These are phyloP conservation scores for Penicillium sp. DNA, from an alignment of 2,329 filamentous ascomycete genomes.

Conservation along the genomic window DNA sequence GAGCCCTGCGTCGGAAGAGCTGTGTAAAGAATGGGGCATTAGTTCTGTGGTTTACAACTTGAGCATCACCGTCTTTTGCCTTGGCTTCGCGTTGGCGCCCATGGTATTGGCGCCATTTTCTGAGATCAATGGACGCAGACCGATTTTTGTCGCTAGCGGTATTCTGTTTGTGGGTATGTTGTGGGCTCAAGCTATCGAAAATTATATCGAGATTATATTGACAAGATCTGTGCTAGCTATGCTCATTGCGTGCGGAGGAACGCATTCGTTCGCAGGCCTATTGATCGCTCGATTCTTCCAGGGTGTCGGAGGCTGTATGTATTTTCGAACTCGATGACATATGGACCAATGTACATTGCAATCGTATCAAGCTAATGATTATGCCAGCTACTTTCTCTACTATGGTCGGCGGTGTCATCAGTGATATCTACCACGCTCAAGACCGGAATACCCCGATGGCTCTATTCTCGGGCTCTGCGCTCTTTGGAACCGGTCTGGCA, in stretches of 20 bases:
- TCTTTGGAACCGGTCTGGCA: slow-evolving; percentile 78
- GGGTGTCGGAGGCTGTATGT: slow-evolving; percentile 72
- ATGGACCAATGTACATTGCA: background rate
- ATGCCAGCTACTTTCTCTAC: slow-evolving; percentile 67
- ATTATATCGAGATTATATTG: background rate
- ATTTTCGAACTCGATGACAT: slow-evolving; percentile 13
- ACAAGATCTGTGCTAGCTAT: slow-evolving; percentile 6
- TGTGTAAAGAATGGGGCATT: slow-evolving; percentile 66
- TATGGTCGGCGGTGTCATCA: slow-evolving; percentile 89
- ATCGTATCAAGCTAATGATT: background rate
- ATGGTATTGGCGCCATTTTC: slow-evolving; percentile 88
- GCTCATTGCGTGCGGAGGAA: slow-evolving; percentile 67
- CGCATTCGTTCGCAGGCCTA: slow-evolving; percentile 70
- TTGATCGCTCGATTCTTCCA: slow-evolving; percentile 73
- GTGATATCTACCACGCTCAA: slow-evolving; percentile 77
- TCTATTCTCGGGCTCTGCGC: slow-evolving; percentile 75
- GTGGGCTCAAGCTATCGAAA: too few species aligned
- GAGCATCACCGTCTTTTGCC: slow-evolving; percentile 79
- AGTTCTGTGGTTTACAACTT: slow-evolving; percentile 66
- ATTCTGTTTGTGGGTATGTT: slow-evolving; percentile 62
- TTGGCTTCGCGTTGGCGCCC: slow-evolving; percentile 77
- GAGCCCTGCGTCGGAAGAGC: slow-evolving; percentile 66
- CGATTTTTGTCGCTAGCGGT: slow-evolving; percentile 76
- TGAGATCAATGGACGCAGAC: slow-evolving; percentile 83
- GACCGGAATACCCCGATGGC: slow-evolving; percentile 89